Evolutionary conservation across 257 asterid genomes (phyloP).

Genomic region (Solanum chilense): DNA sequence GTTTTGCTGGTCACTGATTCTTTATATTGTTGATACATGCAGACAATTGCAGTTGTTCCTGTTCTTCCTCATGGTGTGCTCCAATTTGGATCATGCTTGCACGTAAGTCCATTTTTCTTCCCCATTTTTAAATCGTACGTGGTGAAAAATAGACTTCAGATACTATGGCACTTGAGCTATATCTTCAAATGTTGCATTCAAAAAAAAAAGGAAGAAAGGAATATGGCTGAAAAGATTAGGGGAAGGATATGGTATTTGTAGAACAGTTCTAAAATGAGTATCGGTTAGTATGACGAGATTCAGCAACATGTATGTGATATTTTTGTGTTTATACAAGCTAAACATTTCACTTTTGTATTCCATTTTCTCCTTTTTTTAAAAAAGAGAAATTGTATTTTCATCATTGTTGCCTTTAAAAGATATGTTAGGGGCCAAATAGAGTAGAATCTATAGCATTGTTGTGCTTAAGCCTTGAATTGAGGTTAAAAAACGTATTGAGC

Average conservation of each 20-base stretch:
- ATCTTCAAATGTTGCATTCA: too few relatives aligned
- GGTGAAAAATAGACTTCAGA: too few relatives aligned
- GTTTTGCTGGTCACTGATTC: background rate
- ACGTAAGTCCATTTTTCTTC: conserved; percentile 14
- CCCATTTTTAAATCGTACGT: too few relatives aligned
- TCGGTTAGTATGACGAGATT: too few relatives aligned
- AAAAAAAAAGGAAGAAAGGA: too few relatives aligned
- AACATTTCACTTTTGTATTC: background rate
- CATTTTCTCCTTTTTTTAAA: background rate
- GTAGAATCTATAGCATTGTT: background rate
- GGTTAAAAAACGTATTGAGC: background rate
- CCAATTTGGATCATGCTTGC: conserved; percentile 67
- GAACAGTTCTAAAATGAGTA: too few relatives aligned
- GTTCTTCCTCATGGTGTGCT: conserved; percentile 90
- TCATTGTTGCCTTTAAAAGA: background rate
- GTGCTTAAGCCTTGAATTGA: background rate
- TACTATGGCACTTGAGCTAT: too few relatives aligned
- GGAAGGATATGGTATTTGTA: too few relatives aligned
- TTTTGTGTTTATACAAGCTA: too few relatives aligned
- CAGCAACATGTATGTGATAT: too few relatives aligned
- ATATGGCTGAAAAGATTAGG: too few relatives aligned
- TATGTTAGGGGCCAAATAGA: background rate
- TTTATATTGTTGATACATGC: conserved; percentile 6
- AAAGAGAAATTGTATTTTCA: background rate
- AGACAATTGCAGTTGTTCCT: conserved; percentile 84